Percentiles rank a stretch among this genome's conserved stretches.
Conservation (phyloP, 1,284 basidiomycete species). For the Grifola frondosa region DNA sequence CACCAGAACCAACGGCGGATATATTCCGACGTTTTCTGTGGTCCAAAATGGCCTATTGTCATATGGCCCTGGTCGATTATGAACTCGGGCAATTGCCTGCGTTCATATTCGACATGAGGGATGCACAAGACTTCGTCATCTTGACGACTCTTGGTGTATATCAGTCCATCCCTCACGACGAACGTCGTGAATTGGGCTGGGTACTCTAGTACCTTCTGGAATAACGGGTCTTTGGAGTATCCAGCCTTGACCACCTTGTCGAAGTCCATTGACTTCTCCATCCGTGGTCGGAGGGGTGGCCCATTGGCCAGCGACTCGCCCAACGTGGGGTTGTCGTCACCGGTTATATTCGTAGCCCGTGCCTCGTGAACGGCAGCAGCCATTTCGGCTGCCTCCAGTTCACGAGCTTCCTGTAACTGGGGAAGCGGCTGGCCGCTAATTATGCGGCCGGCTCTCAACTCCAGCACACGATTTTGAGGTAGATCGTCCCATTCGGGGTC, state of each 20-base stretch:
- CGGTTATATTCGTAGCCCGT: background rate
- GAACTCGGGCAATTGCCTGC: conserved; percentile 13
- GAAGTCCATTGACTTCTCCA: background rate
- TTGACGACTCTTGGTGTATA: conserved; percentile 13
- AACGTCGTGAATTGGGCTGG: conserved; percentile 17
- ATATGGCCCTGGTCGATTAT: conserved; percentile 28
- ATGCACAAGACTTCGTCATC: conserved; percentile 21
- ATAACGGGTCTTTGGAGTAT: conserved; percentile 10
- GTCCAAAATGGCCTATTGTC: conserved; percentile 27
- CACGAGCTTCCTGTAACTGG: no score
- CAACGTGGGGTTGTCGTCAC: background rate
- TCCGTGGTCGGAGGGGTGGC: background rate
- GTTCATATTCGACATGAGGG: conserved; percentile 9
- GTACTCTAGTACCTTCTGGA: conserved; percentile 5
- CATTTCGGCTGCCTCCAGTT: conserved; percentile 3
- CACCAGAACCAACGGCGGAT: conserved; percentile 35
- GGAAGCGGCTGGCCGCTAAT: no score
- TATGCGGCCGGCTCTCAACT: conserved; percentile 6
- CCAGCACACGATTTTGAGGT: conserved; percentile 2
- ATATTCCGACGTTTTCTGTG: conserved; percentile 26
- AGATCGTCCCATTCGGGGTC: conserved; percentile 27
- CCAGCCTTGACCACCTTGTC: background rate
- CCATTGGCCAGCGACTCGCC: background rate
- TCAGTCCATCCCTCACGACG: background rate
- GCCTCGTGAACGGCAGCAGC: background rate